Conservation (phyloP, 257 asterid species). For the Nicotiana noctiflora region DNA sequence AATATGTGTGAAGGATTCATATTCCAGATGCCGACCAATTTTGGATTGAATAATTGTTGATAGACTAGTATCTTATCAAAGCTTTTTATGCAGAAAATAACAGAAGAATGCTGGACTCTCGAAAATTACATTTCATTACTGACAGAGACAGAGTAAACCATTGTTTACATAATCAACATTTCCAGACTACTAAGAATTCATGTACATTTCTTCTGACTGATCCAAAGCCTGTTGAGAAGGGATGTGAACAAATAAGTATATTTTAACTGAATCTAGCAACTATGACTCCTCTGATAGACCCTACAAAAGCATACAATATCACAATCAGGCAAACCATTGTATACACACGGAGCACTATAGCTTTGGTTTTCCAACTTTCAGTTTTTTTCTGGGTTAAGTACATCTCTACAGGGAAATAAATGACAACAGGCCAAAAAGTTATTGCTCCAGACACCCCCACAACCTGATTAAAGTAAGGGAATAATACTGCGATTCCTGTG, state of each 20-base stretch:
- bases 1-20: too few relatives aligned
- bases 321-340: conserved; percentile 39
- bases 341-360: conserved; percentile 36
- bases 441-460: conserved; percentile 71
- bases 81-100: not conserved
- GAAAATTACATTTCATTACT: not conserved
- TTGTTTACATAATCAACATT: not conserved
- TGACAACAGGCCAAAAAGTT: conserved; percentile 64
- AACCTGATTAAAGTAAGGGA: conserved; percentile 78
- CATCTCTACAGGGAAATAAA: conserved; percentile 86
- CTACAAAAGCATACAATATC: conserved; percentile 57
- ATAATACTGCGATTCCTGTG: conserved; percentile 46
- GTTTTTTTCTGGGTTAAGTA: conserved; percentile 48
- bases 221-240: not conserved
- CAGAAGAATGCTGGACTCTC: not conserved
- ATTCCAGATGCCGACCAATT: too few relatives aligned
- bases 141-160: not conserved
- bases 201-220: not conserved
- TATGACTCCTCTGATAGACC: conserved; percentile 59
- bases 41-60: too few relatives aligned
- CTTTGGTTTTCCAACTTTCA: conserved; percentile 32
- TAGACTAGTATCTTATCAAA: too few relatives aligned
- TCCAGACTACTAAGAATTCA: not conserved
- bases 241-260: not conserved
- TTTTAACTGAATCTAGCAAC: conserved; percentile 34